A percentile compares a stretch with the other conserved stretches of the same genome.
Conservation (phyloP, 2,329 filamentous ascomycete species). For the Huntiella abstrusa region DNA sequence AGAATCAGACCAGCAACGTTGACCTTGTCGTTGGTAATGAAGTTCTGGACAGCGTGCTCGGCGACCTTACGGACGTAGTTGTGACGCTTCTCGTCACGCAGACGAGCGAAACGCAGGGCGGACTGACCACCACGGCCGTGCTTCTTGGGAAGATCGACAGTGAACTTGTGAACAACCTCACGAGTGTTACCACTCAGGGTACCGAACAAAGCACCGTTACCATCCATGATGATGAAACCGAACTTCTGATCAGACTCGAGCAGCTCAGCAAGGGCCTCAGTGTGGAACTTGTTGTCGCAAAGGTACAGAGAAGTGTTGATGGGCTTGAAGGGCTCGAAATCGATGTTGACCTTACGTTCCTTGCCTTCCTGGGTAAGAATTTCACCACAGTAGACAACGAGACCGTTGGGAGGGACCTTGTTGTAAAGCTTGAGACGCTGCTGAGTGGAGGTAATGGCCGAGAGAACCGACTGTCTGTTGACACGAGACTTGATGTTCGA, state of each 20-base stretch:
- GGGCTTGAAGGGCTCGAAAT: conserved; percentile 99
- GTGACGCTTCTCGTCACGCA: conserved; percentile 98
- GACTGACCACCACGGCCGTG: conserved; percentile 99
- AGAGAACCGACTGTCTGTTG: conserved; percentile 93
- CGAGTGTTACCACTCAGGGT: conserved; percentile 94
- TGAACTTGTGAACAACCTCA: conserved; percentile 94
- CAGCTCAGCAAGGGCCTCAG: conserved; percentile 87
- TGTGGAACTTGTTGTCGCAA: conserved; percentile 99
- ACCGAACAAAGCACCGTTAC: conserved; percentile 92
- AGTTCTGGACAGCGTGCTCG: conserved; percentile 95
- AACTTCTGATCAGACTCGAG: conserved; percentile 98
- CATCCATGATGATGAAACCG: conserved; percentile 99
- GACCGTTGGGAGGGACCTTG: conserved; percentile 92
- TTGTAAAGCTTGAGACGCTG: conserved; percentile 98
- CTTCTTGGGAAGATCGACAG: conserved; percentile 97
- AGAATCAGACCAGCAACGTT: conserved; percentile 92
- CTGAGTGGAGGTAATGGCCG: conserved; percentile 96
- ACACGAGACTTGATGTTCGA: conserved; percentile 99
- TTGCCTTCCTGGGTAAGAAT: conserved; percentile 97
- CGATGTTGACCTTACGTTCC: conserved; percentile 98
- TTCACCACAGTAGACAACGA: conserved; percentile 99
- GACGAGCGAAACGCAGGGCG: conserved; percentile 95
- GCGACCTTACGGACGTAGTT: conserved; percentile 99
- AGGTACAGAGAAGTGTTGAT: conserved; percentile 99
- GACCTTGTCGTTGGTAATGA: conserved; percentile 95